phyloP scores from a whole-genome alignment of 345 rosid species.

The Citrus glauca region DNA sequence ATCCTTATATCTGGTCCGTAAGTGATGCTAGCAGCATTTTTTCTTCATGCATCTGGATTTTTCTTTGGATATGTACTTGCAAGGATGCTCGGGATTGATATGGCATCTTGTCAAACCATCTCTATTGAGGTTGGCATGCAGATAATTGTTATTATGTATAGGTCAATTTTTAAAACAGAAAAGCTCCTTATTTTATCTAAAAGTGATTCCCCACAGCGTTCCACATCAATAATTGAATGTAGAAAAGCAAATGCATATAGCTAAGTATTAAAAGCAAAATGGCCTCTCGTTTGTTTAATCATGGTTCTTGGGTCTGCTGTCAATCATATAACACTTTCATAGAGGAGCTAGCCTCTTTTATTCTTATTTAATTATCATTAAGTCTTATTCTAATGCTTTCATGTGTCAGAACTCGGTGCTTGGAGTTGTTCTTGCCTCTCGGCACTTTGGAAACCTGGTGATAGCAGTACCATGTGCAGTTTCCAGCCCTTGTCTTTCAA shows the following conservation, averaged over 20 bases:
- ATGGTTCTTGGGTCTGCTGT: too few species aligned
- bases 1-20: slow-evolving; percentile 24
- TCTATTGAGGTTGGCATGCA: slow-evolving; percentile 97
- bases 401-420: too few species aligned
- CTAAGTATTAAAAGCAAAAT: too few species aligned
- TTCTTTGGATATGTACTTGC: slow-evolving; percentile 78
- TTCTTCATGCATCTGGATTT: slow-evolving; percentile 84
- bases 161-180: not conserved
- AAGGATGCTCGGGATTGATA: slow-evolving; percentile 51
- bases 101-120: slow-evolving; percentile 63
- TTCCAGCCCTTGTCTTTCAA: slow-evolving; percentile 74
- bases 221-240: too few species aligned
- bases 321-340: too few species aligned
- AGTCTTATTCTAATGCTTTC: too few species aligned
- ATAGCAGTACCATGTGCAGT: slow-evolving; percentile 85
- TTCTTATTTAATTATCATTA: too few species aligned
- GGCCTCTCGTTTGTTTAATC: too few species aligned
- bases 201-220: not conserved
- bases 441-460: slow-evolving; percentile 36
- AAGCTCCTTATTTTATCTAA: too few species aligned
- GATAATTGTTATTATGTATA: slow-evolving; percentile 29
- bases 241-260: too few species aligned
- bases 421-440: too few species aligned
- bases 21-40: slow-evolving; percentile 56
- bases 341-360: too few species aligned